These are phyloP conservation scores for Coleophoma cylindrospora DNA, from an alignment of 2,329 filamentous ascomycete species.

Conservation along the genomic window DNA sequence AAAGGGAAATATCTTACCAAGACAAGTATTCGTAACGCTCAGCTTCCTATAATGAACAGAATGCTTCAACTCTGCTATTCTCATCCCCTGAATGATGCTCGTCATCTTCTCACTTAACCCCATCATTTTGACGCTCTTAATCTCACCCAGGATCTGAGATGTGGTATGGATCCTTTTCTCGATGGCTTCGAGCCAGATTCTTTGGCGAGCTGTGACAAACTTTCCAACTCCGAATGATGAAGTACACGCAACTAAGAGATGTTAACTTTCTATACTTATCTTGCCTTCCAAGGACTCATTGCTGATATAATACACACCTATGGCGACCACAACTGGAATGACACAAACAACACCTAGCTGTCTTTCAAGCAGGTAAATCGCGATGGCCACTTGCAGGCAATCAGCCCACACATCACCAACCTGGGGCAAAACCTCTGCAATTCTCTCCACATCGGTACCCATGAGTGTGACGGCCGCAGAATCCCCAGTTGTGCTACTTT, in stretches of 20 bases:
- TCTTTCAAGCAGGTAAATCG: slow-evolving; percentile 2
- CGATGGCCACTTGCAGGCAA: slow-evolving; percentile 2
- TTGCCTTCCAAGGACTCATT: too few species aligned
- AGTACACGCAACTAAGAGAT: neutral
- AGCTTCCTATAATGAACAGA: neutral
- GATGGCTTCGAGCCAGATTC: slow-evolving; percentile 4
- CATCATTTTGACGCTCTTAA: slow-evolving; percentile 20
- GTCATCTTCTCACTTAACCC: slow-evolving; percentile 26
- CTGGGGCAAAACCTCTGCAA: neutral
- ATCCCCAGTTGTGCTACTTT: slow-evolving; percentile 9
- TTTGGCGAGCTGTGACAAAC: slow-evolving; percentile 1
- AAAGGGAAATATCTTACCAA: neutral
- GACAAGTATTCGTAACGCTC: neutral
- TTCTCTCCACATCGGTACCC: too few species aligned
- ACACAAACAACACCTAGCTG: slow-evolving; percentile 1
- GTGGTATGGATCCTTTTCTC: slow-evolving; percentile 5
- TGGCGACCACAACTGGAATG: neutral
- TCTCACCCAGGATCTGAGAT: slow-evolving; percentile 11
- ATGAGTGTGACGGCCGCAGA: slow-evolving; percentile 19
- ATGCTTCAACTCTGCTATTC: neutral
- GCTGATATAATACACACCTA: neutral
- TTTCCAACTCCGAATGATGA: neutral
- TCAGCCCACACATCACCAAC: slow-evolving; percentile 16
- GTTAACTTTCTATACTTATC: too few species aligned
- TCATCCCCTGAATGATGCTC: slow-evolving; percentile 20